These are phyloP conservation scores for Penicillium coffeae DNA, from an alignment of 495 filamentous ascomycete genomes.

Conservation along the genomic window DNA sequence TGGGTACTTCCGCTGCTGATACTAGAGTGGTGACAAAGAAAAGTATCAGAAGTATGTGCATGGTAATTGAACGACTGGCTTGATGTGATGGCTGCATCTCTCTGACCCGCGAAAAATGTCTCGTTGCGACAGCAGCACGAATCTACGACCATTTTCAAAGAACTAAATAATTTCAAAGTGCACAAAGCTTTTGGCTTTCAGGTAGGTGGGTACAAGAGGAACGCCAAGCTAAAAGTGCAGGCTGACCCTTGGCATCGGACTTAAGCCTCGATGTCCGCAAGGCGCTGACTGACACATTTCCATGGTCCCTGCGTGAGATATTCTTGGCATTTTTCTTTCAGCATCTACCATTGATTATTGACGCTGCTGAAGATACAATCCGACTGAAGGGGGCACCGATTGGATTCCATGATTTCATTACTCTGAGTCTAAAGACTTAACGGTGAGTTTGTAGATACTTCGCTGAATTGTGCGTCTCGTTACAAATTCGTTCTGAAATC, in stretches of 20 bases:
- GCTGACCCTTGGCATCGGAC: neutral
- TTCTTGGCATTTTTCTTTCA: neutral
- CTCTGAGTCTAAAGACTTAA: neutral
- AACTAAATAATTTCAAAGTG: neutral
- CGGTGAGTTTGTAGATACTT: neutral
- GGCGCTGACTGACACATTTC: neutral
- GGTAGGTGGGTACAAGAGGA: neutral
- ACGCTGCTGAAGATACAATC: neutral
- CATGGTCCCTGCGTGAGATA: neutral
- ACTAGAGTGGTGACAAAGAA: too few species aligned
- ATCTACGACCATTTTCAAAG: too few species aligned
- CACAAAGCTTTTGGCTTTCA: neutral
- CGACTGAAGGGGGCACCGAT: neutral
- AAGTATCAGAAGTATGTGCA: too few species aligned
- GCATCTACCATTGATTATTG: neutral
- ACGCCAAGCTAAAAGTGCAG: neutral
- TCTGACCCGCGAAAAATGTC: too few species aligned
- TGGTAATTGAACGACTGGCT: too few species aligned
- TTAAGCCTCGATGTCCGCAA: neutral
- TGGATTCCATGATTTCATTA: too few species aligned
- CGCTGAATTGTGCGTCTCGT: too few species aligned
- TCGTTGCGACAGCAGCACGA: too few species aligned
- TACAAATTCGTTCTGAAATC: too few species aligned
- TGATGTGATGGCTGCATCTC: too few species aligned
- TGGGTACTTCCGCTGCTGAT: too few species aligned